These are phyloP conservation scores for Talaromyces sp. DNA, from an alignment of 2,329 filamentous ascomycete species.

Conservation along the genomic window DNA sequence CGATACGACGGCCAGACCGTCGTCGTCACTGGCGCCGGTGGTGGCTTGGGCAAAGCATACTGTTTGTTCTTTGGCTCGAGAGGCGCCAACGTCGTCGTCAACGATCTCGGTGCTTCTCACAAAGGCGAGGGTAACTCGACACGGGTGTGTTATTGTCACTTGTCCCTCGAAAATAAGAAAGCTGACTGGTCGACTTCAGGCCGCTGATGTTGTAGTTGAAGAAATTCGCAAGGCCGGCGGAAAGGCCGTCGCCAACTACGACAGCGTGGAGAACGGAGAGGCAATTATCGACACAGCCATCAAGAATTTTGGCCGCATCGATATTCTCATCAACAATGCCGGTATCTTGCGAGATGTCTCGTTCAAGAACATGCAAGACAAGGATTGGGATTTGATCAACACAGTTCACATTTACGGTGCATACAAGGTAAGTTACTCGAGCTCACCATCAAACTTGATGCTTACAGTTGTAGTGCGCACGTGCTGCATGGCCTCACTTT, in stretches of 20 bases:
- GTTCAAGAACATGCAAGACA: constrained; percentile 98
- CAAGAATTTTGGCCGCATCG: constrained; percentile 64
- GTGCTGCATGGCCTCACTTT: constrained; percentile 95
- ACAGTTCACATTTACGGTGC: constrained; percentile 88
- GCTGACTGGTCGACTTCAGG: constrained; percentile 53
- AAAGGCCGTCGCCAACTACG: constrained; percentile 96
- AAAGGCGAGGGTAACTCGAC: constrained; percentile 85
- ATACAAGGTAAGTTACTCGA: constrained; percentile 64
- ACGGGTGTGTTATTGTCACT: constrained; percentile 60
- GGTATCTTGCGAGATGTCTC: constrained; percentile 91
- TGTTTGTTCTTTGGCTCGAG: constrained; percentile 85
- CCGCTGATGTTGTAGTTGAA: constrained; percentile 49
- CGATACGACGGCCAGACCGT: constrained; percentile 86
- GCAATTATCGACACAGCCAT: constrained; percentile 73
- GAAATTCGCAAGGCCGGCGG: constrained; percentile 73
- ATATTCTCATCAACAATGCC: constrained; percentile 96
- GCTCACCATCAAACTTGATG: neutral
- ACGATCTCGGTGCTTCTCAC: constrained; percentile 89
- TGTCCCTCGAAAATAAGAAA: neutral
- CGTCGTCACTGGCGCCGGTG: constrained; percentile 82
- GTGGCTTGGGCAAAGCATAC: constrained; percentile 78
- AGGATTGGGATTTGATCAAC: constrained; percentile 94
- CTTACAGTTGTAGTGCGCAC: constrained; percentile 60
- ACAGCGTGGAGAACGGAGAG: constrained; percentile 78
- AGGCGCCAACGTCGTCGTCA: constrained; percentile 92